phyloP scores from a whole-genome alignment of 2,329 filamentous ascomycete genomes.

The Diaporthe amygdali region DNA sequence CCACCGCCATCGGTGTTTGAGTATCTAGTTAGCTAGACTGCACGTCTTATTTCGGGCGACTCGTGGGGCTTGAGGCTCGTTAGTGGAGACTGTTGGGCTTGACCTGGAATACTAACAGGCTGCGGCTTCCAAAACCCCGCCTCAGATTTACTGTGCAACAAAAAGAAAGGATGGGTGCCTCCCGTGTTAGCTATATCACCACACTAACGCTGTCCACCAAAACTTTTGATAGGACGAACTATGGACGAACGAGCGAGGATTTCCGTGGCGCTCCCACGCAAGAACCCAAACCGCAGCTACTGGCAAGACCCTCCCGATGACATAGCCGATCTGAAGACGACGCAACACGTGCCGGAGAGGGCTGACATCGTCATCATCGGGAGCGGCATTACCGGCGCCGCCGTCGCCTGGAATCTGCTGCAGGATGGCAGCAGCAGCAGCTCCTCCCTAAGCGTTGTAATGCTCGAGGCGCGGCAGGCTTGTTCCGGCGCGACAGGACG shows the following conservation, averaged over 20 bases:
- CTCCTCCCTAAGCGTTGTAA: slow-evolving; percentile 50
- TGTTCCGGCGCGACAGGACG: slow-evolving; percentile 71
- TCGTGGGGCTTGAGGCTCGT: no score
- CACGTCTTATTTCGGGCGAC: no score
- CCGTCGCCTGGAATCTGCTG: slow-evolving; percentile 60
- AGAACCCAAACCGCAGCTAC: slow-evolving; percentile 61
- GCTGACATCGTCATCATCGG: slow-evolving; percentile 68
- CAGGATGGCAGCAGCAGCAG: slow-evolving; percentile 18
- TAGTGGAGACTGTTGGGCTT: no score
- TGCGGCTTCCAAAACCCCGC: background rate
- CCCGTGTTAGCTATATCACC: no score
- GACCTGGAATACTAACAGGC: background rate
- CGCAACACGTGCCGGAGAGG: slow-evolving; percentile 52
- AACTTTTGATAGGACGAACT: background rate
- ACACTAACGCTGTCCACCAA: background rate
- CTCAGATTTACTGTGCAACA: background rate
- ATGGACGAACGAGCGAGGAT: slow-evolving; percentile 44
- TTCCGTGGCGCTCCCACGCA: slow-evolving; percentile 52
- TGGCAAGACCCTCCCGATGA: slow-evolving; percentile 62
- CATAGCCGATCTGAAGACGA: slow-evolving; percentile 55
- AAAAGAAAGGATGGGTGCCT: no score
- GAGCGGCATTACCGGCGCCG: slow-evolving; percentile 68
- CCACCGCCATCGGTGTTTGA: no score
- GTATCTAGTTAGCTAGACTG: no score
- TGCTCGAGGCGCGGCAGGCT: slow-evolving; percentile 69